Base-by-base conservation (phyloP, 371 early-diverging fungal species). In the Syncephalastrum monosporum region DNA sequence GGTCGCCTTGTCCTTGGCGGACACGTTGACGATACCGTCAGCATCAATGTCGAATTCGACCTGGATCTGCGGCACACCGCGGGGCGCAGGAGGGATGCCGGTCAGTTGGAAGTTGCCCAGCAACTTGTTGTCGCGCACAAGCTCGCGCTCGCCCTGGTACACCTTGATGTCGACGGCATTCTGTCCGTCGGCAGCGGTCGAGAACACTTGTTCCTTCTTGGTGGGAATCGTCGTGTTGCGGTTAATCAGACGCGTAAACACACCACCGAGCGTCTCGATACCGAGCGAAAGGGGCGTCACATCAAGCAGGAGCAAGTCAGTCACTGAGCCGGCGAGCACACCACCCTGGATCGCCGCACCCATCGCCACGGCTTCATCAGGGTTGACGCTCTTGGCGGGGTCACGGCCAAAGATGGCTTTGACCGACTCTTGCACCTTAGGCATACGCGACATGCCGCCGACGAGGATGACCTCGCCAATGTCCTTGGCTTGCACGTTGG, bases 161-260 rank as follows among this genome's bases (percentile, higher is more conserved):
- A 99, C 93, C 70, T 87, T 89, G 77, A 99, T 94, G 57, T 91
- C 91, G 46, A 99, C 98, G 55, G 91, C 89, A 53, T 92, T 91
- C 71, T 99, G 99, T 38, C 92, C 92, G 71, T 99, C 98, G 60
- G 96, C 96, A 15, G 96, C 94, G 43, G 99, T 99, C 51, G 97
- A 96, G 86, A 98, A 99, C 59, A 88, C 85, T 76, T 97, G 95
- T 38, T 91, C 83, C 77, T 96, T 95, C 84, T 95, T 99, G 74
- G 95, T 95, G 41, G 99, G 99, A 61, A 98, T 93, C 13, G 98
- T 95, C 33, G 98, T 95, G 84, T 99, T 98, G 67, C 97, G 88
- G 74, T 83, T 86, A 68, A 99, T 94, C 53, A 99, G 78, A 58
- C 91, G 89, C 54, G 93, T 94, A 72, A 98, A 96, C 60, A 97